Percentiles rank a stretch among this genome's conserved stretches.
Conservation (phyloP, 306 rosid genomes). For the Trichosanthes cucumerina region DNA sequence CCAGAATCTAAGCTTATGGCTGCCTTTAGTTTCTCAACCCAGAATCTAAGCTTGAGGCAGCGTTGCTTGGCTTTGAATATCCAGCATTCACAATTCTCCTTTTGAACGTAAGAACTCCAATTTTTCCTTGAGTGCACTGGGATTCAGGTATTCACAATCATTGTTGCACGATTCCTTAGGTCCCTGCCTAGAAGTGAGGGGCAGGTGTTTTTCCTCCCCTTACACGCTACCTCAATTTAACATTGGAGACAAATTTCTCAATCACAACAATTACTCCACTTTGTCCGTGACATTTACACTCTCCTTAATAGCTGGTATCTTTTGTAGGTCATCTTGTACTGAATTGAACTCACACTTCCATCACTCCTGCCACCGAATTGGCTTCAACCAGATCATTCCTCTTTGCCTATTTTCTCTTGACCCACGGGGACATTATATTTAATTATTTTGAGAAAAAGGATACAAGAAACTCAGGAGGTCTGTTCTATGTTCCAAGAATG, state of each 20-base stretch:
- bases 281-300: neutral
- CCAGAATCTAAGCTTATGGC: neutral
- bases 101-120: neutral
- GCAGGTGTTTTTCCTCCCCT: neutral
- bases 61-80: neutral
- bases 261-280: neutral
- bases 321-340: neutral
- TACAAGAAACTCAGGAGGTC: neutral
- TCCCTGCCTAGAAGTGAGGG: neutral
- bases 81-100: neutral
- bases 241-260: neutral
- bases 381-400: neutral
- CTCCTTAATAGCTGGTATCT: neutral
- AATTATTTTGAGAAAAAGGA: neutral
- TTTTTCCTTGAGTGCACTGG: neutral
- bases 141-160: neutral
- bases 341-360: neutral
- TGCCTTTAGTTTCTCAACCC: neutral
- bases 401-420: neutral
- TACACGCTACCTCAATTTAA: neutral
- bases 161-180: neutral
- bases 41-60: neutral
- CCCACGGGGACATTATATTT: neutral
- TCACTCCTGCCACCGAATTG: conserved; percentile 1
- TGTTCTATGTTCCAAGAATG: neutral